These are phyloP conservation scores for Haematococcus lacustris DNA, from an alignment of 139 green algal species.

Conservation along the genomic window DNA sequence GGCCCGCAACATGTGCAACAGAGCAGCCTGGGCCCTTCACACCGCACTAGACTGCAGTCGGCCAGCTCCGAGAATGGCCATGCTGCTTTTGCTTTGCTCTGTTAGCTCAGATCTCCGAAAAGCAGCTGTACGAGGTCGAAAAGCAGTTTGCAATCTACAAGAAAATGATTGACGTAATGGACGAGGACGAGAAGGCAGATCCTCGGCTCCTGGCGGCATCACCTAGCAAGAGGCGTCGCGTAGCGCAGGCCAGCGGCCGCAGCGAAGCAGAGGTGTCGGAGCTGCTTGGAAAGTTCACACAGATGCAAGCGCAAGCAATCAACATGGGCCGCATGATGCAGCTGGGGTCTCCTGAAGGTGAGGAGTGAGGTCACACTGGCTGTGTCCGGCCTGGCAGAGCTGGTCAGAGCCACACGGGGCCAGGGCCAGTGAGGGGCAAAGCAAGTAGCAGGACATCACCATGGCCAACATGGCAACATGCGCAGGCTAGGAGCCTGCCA, in stretches of 20 bases:
- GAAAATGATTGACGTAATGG: conserved; percentile 84
- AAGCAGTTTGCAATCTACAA: conserved; percentile 70
- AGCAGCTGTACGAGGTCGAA: conserved; percentile 82
- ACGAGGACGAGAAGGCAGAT: conserved; percentile 31
- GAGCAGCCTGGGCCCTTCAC: too few relatives aligned
- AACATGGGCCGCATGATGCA: conserved; percentile 74
- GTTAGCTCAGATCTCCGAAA: conserved; percentile 80
- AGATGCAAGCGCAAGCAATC: conserved; percentile 67
- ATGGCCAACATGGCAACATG: too few relatives aligned
- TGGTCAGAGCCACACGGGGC: too few relatives aligned
- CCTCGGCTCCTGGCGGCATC: background rate
- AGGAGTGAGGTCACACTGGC: background rate
- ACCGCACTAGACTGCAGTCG: too few relatives aligned
- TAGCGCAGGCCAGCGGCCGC: conserved; percentile 39
- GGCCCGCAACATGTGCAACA: too few relatives aligned
- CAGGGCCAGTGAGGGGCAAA: too few relatives aligned
- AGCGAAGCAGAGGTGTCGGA: conserved; percentile 62
- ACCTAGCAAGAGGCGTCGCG: too few relatives aligned
- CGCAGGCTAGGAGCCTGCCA: background rate
- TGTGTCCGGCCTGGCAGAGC: too few relatives aligned
- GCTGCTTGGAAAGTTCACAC: conserved; percentile 72
- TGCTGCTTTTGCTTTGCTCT: too few relatives aligned
- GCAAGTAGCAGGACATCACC: too few relatives aligned
- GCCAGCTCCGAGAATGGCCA: too few relatives aligned
- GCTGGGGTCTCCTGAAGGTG: conserved; percentile 11